A percentile compares a stretch with the other conserved stretches of the same genome.
Conservation (phyloP, 805 yeast genomes). For the Nakazawaea anatomiae region DNA sequence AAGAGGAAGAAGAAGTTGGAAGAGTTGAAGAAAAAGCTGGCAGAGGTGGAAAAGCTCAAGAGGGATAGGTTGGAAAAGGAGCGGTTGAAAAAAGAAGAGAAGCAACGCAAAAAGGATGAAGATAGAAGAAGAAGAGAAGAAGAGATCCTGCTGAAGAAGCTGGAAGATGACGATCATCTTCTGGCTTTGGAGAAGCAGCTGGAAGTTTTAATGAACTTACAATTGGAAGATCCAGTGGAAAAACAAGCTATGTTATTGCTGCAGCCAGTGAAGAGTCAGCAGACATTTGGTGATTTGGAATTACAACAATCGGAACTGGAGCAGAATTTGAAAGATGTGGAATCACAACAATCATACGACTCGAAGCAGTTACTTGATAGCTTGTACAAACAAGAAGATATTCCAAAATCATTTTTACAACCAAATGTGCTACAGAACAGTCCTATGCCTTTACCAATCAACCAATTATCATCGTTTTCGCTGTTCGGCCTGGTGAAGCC, state of each 20-base stretch:
- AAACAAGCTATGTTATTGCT: constrained; percentile 12
- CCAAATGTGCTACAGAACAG: constrained; percentile 6
- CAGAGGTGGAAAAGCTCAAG: constrained; percentile 29
- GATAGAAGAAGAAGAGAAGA: constrained; percentile 28
- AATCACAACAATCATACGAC: constrained; percentile 8
- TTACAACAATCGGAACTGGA: not conserved
- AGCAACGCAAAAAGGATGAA: constrained; percentile 22
- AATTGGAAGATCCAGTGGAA: constrained; percentile 11
- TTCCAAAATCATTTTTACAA: not conserved
- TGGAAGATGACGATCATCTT: constrained; percentile 24
- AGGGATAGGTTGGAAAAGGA: constrained; percentile 35
- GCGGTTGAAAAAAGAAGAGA: constrained; percentile 25
- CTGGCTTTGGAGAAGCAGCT: constrained; percentile 19
- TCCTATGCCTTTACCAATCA: constrained; percentile 6
- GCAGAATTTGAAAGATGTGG: constrained; percentile 3
- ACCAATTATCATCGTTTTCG: constrained; percentile 2
- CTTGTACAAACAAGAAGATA: constrained; percentile 3
- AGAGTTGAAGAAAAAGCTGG: constrained; percentile 38
- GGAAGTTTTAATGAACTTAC: constrained; percentile 11
- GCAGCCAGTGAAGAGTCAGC: constrained; percentile 14
- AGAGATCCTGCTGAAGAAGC: constrained; percentile 17
- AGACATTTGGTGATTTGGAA: not conserved
- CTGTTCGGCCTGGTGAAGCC: constrained; percentile 2
- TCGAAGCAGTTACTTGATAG: constrained; percentile 1
- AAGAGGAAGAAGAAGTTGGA: constrained; percentile 33